Evolutionary conservation across 2,329 filamentous ascomycete species (phyloP), one percentile per base, ranked within the genome.

Genomic region (Clarireedia paspali): DNA sequence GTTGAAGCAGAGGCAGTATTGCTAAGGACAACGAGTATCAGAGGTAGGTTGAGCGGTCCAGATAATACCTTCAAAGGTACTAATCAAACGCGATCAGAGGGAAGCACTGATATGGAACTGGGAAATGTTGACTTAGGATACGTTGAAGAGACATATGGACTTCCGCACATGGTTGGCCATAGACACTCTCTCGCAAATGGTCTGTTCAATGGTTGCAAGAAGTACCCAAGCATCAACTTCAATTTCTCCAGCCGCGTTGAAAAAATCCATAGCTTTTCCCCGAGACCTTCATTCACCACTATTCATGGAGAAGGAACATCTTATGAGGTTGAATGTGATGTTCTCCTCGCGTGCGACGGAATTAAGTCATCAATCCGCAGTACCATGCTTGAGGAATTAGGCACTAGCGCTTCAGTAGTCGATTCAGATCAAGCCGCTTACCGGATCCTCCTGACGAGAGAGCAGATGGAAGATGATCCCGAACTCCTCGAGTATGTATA

Each of bases 341-440:
- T 82, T 12, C 64, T 83, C 7, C 70, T 83, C 27, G 79, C 74
- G 20, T 72, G 76, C 14, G 80, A 83, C 64, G 80, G 80, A 40
- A 75, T 83, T 67, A 83, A 82, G 69, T 79, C 75, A 39, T 60
- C 67, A 6, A 72, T 74, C 20, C 75, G 80, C 30, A 71, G 74
- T 6, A 71, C 77, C 38, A 76, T 89, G 68, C 76, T 88, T 1
- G 70, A 74, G 38, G 71, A 74, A 44, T 71, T 82, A 1, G 75
- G 58, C 17, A 56, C 50, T n/a, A 55, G 60, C 10, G 61, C 77
- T 23, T 74, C 80, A 53, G 80, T 85, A 63, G 74, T 82, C 57
- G 85, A 89, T 58, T 89, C 87, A 0, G 82, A 85, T 3, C 85
- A 91, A 71, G 88, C 88, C 0, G 86, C 87, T 2, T 91, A 91